These are phyloP conservation scores for Copromyces sp. DNA, from an alignment of 495 filamentous ascomycete genomes.

Conservation along the genomic window DNA sequence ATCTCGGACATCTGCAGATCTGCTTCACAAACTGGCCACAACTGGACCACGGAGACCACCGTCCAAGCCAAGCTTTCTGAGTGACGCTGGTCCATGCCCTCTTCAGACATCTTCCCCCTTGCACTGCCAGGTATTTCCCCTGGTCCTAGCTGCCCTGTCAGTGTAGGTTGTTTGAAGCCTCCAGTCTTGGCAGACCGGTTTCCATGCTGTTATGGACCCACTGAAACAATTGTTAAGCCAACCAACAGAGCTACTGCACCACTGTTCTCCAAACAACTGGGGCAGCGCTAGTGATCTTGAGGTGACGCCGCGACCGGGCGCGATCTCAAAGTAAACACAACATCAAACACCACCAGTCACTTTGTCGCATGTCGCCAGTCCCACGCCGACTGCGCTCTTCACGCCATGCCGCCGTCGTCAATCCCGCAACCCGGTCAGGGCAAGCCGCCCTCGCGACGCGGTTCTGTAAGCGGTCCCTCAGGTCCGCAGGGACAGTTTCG, in stretches of 20 bases:
- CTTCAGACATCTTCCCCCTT: neutral
- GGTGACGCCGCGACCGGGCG: neutral
- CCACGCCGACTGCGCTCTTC: neutral
- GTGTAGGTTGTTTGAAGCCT: neutral
- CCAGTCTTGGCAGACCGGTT: neutral
- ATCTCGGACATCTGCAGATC: neutral
- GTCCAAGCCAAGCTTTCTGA: neutral
- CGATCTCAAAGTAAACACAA: neutral
- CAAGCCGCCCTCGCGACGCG: conserved; percentile 18
- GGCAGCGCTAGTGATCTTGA: neutral
- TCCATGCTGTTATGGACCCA: neutral
- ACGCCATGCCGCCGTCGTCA: conserved; percentile 17
- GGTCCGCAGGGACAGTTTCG: conserved; percentile 18
- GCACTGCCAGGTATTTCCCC: neutral
- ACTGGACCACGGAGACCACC: neutral
- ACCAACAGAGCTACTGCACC: neutral
- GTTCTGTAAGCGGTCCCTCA: conserved; percentile 15
- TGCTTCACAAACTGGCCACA: neutral
- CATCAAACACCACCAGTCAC: neutral
- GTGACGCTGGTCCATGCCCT: neutral
- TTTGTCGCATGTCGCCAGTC: neutral
- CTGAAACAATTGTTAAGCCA: neutral
- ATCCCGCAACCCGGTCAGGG: conserved; percentile 11
- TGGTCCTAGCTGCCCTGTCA: neutral
- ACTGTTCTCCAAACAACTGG: neutral